Base-by-base conservation (phyloP, 106 monocot genomes). In the Apostasia ramifera region DNA sequence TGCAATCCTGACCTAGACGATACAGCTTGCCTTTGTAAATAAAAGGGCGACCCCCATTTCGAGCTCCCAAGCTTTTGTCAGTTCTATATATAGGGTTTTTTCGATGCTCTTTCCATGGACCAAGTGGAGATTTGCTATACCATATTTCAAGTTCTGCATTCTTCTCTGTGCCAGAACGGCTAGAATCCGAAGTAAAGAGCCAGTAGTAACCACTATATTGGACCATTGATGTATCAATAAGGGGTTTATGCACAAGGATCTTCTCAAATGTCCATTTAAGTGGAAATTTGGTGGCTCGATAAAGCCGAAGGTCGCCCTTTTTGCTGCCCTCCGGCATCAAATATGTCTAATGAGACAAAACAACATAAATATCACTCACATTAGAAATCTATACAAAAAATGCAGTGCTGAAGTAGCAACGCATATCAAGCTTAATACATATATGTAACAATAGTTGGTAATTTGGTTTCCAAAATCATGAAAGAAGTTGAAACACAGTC, bases 131-230 rank as follows among this genome's bases (percentile, higher is more conserved):
- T 8, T 56, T 52, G 13, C 81, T 82, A 65, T 78, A 79, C 82
- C 82, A 86, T 53, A 86, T 82, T 73, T 86, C 86, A 53, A 86
- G 86, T 57, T 86, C 86, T 14, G 79, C 82, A 57, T 86, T 86
- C 72, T 86, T 86, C 61, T 82, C 82, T 1, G 59, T 66, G 61
- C 76, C 68, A 65, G 49, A 61, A 8, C 73, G 76, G 8, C 38
- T 86, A 70, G 82, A 86, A 73, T 86, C 86, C 50, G 86, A 86
- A 71, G 76, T 79, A 59, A 86, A 86, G 44, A 86, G 42, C 79
- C 81, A 86, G 46, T 75, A 86, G 40, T 70, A 47, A 2, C 69
- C 79, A 10, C 70, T 73, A 67, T 76, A 79, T 14, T 86, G 71
- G 50, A 86, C n/a, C 66, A 86, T 42, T 38, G 78, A 78, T 5